Conservation (phyloP, 345 rosid genomes). For the thale cress (Arabidopsis thaliana) region TAIR10.1 NC_003076.8:20272001-20272500, state of each 20-base stretch:
- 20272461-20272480: constrained; percentile 6
- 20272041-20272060: constrained; percentile 14
- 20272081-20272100: background rate
- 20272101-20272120: background rate
- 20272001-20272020: constrained; percentile 20
- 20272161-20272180: background rate
- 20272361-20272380: background rate
- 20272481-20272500: constrained; percentile 4
- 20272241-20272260: background rate
- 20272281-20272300: too few relatives aligned
- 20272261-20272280: too few relatives aligned
- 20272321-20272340: too few relatives aligned
- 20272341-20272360: background rate
- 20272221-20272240: background rate
- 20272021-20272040: too few relatives aligned
- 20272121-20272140: background rate
- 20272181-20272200: constrained; percentile 11
- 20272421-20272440: background rate
- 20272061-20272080: background rate
- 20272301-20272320: too few relatives aligned
- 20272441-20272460: background rate
- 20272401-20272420: background rate
- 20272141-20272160: constrained; percentile 7
- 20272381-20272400: background rate
- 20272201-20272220: constrained; percentile 7